Evolutionary conservation across 805 yeast species (phyloP), one percentile per base, ranked within the genome.

Genomic region (Saccharomycopsis sp.): DNA sequence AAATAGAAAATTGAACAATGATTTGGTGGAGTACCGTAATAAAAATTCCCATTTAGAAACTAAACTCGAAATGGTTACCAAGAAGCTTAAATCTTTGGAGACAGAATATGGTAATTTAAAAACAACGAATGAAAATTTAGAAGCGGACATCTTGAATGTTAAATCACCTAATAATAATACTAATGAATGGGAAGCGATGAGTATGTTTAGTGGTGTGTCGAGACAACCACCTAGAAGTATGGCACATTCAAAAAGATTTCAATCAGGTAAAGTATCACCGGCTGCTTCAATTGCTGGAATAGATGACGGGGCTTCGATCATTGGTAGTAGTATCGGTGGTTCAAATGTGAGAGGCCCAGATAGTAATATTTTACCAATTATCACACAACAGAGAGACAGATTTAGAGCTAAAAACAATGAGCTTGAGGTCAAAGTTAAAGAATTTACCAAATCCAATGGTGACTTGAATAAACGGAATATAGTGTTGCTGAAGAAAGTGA

Each of bases 371-470:
- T 62, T 90, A 41, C 94, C 95, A 1, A 87, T 90, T 43, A 77
- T 93, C 23, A 88, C 96, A 11, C 89, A 90, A 58, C 98, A 90
- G 65, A 78, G 98, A 60, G 98, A 90, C 61, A 70, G 98, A 51
- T 88, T 89, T 68, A 79, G 94, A 55, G 73, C 76, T n/a, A 73
- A 87, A 44, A 86, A 83, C 56, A 75, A 74, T 46, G 96, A 86
- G 58, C 70, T 93, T 44, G 97, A 90, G 60, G 83, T 83, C 45
- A 95, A 87, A 55, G 56, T 81, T 31, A 79, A 84, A 59, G 75
- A 74, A 52, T 77, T 74, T 51, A 68, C 68, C 41, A 59, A 64
- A 17, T 68, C 70, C 32, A 69, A 81, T 22, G 70, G 67, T 31
- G 85, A 81, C 45, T 66, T 86, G 52, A 78, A 79, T 48, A 62